Evolutionary conservation across 345 rosid species (phyloP).

Genomic region (Noccaea bulbosa): DNA sequence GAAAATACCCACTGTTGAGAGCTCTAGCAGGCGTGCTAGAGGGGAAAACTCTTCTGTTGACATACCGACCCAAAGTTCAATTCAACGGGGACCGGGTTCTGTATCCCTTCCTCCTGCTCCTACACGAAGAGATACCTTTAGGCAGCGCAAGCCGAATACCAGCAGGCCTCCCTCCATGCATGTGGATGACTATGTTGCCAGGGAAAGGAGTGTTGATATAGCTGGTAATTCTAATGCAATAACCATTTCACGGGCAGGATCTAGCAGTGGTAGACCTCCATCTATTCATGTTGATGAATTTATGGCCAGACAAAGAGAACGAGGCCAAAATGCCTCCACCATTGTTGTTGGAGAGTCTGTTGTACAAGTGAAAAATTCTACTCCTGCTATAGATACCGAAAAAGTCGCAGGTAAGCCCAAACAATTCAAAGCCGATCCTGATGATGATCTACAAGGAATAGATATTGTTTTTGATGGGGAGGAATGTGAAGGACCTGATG

Average conservation of each 20-base stretch:
- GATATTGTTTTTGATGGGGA: conserved; percentile 97
- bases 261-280: conserved; percentile 98
- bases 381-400: conserved; percentile 61
- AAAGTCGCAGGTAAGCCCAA: conserved; percentile 62
- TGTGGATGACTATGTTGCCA: conserved; percentile 98
- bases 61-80: conserved; percentile 56
- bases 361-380: conserved; percentile 55
- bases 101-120: conserved; percentile 68
- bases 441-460: conserved; percentile 94
- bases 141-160: conserved; percentile 95
- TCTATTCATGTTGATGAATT: conserved; percentile 99
- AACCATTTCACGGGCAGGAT: conserved; percentile 77
- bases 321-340: conserved; percentile 66
- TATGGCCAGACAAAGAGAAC: conserved; percentile 96
- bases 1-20: conserved; percentile 71
- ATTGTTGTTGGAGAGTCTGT: conserved; percentile 74
- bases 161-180: conserved; percentile 99
- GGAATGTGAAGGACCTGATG: conserved; percentile 84
- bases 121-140: conserved; percentile 79
- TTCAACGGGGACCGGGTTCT: conserved; percentile 68
- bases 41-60: conserved; percentile 75
- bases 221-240: conserved; percentile 77
- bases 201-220: conserved; percentile 88
- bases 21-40: conserved; percentile 67
- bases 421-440: conserved; percentile 80